phyloP scores from a whole-genome alignment of 208 protist genomes.

The Leishmania turanica region DNA sequence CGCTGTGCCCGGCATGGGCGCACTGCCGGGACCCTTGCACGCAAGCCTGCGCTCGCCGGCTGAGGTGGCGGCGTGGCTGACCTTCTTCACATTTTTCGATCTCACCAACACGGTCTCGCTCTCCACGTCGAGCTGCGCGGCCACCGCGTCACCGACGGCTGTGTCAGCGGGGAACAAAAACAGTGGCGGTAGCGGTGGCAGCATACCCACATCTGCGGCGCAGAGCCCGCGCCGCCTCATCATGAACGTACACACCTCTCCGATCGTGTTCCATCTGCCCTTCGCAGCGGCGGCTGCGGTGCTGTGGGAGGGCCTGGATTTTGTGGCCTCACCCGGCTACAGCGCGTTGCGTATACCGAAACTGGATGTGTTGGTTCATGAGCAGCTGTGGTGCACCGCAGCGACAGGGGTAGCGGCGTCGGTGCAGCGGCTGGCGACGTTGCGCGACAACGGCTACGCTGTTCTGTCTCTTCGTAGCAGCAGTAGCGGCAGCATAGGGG shows the following conservation, averaged over 20 bases:
- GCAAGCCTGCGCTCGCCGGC: slow-evolving; percentile 12
- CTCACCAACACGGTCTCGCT: slow-evolving; percentile 31
- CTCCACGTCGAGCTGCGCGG: neutral
- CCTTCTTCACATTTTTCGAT: slow-evolving; percentile 48
- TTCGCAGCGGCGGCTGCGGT: slow-evolving; percentile 38
- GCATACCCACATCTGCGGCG: neutral
- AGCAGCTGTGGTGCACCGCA: slow-evolving; percentile 11
- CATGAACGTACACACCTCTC: slow-evolving; percentile 35
- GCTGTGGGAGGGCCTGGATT: slow-evolving; percentile 49
- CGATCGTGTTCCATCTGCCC: slow-evolving; percentile 40
- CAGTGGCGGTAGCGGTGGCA: neutral
- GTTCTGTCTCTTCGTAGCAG: slow-evolving; percentile 20
- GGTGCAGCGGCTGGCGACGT: neutral
- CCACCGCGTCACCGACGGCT: neutral
- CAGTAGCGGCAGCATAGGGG: slow-evolving; percentile 1
- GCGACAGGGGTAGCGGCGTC: slow-evolving; percentile 5
- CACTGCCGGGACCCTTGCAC: slow-evolving; percentile 21
- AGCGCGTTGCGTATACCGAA: slow-evolving; percentile 22
- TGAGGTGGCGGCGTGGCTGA: slow-evolving; percentile 53
- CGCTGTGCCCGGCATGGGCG: slow-evolving; percentile 16
- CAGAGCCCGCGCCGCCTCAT: slow-evolving; percentile 26
- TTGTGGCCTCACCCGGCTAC: slow-evolving; percentile 21
- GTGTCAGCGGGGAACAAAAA: neutral
- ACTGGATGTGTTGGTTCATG: slow-evolving; percentile 31
- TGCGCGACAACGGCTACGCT: slow-evolving; percentile 22